Evolutionary conservation across 306 rosid species (phyloP).

Genomic region (Psophocarpus tetragonolobus): DNA sequence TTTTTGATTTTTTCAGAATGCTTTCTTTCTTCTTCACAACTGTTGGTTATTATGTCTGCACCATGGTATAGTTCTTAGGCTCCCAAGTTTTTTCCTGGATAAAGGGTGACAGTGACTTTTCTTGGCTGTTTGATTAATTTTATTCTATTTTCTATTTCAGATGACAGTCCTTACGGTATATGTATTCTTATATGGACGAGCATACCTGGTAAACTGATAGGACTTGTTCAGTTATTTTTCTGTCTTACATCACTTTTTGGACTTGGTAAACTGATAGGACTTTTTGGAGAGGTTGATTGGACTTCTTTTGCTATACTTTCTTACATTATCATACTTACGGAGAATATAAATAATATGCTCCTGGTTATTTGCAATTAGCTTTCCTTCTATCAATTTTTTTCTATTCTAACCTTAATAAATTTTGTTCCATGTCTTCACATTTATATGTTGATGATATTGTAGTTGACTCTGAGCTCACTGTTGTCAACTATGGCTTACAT

Average conservation of each 20-base stretch:
- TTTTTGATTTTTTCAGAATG: conserved; percentile 96
- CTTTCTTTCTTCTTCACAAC: conserved; percentile 93
- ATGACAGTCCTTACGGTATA: conserved; percentile 95
- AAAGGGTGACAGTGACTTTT: conserved; percentile 17
- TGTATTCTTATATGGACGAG: conserved; percentile 89
- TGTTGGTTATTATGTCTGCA: conserved; percentile 92
- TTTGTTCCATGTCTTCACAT: no score
- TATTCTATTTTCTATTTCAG: conserved; percentile 52
- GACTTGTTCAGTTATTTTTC: conserved; percentile 7
- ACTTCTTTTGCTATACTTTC: neutral
- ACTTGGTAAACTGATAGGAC: neutral
- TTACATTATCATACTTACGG: neutral
- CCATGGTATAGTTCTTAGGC: conserved; percentile 62
- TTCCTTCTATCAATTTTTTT: neutral
- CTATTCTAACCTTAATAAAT: no score
- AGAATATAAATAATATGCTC: conserved; percentile 1
- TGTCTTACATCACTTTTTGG: neutral
- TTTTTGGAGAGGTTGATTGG: neutral
- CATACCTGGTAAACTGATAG: conserved; percentile 70
- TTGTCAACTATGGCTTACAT: no score
- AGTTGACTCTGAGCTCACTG: no score
- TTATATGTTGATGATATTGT: no score
- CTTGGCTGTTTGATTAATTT: conserved; percentile 18
- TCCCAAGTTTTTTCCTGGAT: neutral
- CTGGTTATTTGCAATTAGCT: neutral